Conservation (phyloP, 177 flowering plant species). For the Vitis hybrid region DNA sequence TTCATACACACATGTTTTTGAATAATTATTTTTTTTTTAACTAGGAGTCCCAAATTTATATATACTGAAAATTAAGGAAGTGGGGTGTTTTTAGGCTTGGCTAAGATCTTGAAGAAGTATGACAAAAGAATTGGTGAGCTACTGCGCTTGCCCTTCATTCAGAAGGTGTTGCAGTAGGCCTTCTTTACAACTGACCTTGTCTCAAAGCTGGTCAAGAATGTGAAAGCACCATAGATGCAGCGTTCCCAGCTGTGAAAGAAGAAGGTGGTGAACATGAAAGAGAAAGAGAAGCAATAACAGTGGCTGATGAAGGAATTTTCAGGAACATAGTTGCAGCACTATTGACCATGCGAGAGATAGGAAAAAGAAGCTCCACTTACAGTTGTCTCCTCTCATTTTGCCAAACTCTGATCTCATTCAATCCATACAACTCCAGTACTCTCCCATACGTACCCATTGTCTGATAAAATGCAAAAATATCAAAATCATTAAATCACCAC, state of each 20-base stretch:
- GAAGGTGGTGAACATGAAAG: slow-evolving; percentile 2
- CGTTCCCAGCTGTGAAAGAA: slow-evolving; percentile 39
- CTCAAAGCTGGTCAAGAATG: slow-evolving; percentile 81
- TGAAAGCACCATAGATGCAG: slow-evolving; percentile 57
- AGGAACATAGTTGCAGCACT: slow-evolving; percentile 78
- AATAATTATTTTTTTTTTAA: not conserved
- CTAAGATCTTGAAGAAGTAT: slow-evolving; percentile 85
- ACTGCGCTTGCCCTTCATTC: slow-evolving; percentile 67
- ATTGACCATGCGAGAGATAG: slow-evolving; percentile 70
- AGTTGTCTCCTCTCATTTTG: slow-evolving; percentile 69
- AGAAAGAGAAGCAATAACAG: slow-evolving; percentile 17
- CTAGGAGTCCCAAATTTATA: not conserved
- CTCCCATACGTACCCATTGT: slow-evolving; percentile 51
- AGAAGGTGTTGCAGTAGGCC: slow-evolving; percentile 71
- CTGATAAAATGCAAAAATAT: slow-evolving; percentile 9
- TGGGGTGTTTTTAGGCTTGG: slow-evolving; percentile 45
- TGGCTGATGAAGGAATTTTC: slow-evolving; percentile 56
- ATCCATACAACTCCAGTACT: slow-evolving; percentile 38
- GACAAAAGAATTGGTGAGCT: slow-evolving; percentile 77
- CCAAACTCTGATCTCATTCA: slow-evolving; percentile 58
- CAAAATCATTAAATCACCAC: too few species aligned
- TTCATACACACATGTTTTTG: slow-evolving; percentile 11
- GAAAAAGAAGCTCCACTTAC: slow-evolving; percentile 90
- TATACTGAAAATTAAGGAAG: too few species aligned
- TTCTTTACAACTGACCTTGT: slow-evolving; percentile 71